Percentiles rank a stretch among this genome's conserved stretches.
These are phyloP conservation scores for Pleurozium schreberi DNA, from an alignment of 225 moss, liverwort and hornwort species.

Conservation along the genomic window DNA sequence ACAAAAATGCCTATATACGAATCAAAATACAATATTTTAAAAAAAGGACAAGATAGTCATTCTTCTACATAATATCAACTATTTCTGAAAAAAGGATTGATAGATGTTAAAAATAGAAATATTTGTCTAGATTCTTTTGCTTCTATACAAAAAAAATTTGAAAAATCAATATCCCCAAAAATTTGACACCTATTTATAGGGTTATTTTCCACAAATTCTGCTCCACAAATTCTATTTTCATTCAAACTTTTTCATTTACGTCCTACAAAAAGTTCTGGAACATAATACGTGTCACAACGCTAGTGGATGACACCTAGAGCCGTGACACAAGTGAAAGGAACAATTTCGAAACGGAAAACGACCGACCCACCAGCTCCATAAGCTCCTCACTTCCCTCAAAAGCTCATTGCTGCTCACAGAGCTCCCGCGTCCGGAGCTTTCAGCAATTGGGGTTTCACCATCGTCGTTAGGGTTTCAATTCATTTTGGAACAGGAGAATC, in stretches of 20 bases:
- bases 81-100: too few species aligned
- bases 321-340: background rate
- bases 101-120: too few species aligned
- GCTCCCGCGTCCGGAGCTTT: background rate
- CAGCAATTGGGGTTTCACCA: background rate
- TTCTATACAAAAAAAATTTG: too few species aligned
- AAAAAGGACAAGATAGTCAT: too few species aligned
- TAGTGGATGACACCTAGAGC: background rate
- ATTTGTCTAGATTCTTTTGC: too few species aligned
- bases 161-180: background rate
- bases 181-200: background rate
- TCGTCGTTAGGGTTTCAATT: background rate
- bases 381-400: background rate
- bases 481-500: background rate
- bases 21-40: too few species aligned
- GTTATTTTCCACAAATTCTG: background rate
- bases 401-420: background rate
- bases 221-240: too few species aligned
- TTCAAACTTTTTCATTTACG: background rate
- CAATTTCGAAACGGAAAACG: background rate
- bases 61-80: too few species aligned
- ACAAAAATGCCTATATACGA: too few species aligned
- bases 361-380: too few species aligned
- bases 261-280: background rate
- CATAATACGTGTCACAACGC: background rate